Conservation (phyloP, 371 early-diverging fungal genomes). For the Choanephora cucurbitarum region DNA sequence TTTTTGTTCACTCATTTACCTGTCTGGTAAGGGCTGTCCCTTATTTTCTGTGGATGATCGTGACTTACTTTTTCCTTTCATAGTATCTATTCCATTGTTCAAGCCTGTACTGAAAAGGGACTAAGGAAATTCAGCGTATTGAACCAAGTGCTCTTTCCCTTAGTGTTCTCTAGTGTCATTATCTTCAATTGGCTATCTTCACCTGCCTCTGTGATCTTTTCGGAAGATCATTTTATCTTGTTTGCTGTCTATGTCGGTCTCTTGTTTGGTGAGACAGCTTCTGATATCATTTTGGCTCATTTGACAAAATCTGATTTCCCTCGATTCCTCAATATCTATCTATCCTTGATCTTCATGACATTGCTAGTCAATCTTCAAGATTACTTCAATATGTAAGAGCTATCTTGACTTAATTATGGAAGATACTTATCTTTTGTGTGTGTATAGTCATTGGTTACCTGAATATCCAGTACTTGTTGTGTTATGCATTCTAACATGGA, state of each 20-base stretch:
- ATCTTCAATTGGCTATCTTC: conserved; percentile 71
- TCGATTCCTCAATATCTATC: conserved; percentile 42
- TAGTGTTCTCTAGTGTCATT: conserved; percentile 52
- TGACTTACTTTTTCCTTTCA: too few relatives aligned
- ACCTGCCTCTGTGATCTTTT: conserved; percentile 61
- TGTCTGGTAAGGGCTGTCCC: conserved; percentile 34
- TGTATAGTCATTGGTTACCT: background rate
- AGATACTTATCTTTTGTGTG: background rate
- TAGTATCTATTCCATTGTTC: conserved; percentile 33
- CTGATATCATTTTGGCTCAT: conserved; percentile 89
- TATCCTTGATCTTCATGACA: conserved; percentile 3
- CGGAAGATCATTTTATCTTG: conserved; percentile 66
- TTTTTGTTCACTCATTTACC: conserved; percentile 44
- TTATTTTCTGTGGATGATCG: background rate
- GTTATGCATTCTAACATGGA: conserved; percentile 43
- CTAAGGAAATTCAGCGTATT: conserved; percentile 18
- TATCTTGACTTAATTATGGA: background rate
- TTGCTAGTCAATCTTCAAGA: background rate
- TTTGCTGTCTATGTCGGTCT: conserved; percentile 75
- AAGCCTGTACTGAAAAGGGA: conserved; percentile 31
- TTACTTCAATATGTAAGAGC: conserved; percentile 37
- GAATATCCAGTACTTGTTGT: conserved; percentile 16
- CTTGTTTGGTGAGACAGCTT: conserved; percentile 87
- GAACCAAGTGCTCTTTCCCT: conserved; percentile 46
- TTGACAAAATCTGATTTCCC: conserved; percentile 83